These are phyloP conservation scores for Thuja plicata DNA, from an alignment of 83 land plant genomes.

Conservation along the genomic window DNA sequence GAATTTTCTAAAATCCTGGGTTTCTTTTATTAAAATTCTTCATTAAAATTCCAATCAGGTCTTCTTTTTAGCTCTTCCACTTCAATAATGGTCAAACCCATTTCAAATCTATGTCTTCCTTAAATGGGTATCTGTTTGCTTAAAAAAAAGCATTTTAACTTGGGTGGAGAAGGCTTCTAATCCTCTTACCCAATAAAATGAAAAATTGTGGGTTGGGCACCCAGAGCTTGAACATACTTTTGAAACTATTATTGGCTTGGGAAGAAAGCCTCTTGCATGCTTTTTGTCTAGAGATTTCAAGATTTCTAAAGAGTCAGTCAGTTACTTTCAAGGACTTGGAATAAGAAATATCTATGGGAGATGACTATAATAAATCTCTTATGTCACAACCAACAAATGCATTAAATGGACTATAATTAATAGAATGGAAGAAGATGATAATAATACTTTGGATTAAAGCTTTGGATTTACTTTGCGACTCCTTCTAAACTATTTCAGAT, in stretches of 20 bases:
- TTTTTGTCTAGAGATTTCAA: conserved; percentile 89
- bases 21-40: too few relatives aligned
- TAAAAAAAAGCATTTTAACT: background rate
- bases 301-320: conserved; percentile 51
- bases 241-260: conserved; percentile 91
- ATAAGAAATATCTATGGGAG: conserved; percentile 81
- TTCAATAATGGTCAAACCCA: background rate
- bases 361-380: too few relatives aligned
- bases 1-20: too few relatives aligned
- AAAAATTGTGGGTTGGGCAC: conserved; percentile 44
- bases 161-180: conserved; percentile 71
- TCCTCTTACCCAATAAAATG: conserved; percentile 66
- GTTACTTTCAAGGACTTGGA: conserved; percentile 62
- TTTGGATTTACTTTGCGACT: too few relatives aligned
- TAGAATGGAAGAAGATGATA: too few relatives aligned
- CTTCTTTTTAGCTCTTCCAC: background rate
- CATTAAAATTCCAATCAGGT: background rate
- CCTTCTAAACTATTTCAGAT: too few relatives aligned
- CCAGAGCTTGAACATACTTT: conserved; percentile 67
- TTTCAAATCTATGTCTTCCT: background rate
- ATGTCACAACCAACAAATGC: too few relatives aligned
- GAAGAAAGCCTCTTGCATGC: conserved; percentile 85
- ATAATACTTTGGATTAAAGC: too few relatives aligned
- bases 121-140: background rate
- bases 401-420: too few relatives aligned